phyloP scores from a whole-genome alignment of 2,329 filamentous ascomycete species.

The Moelleriella libera region DNA sequence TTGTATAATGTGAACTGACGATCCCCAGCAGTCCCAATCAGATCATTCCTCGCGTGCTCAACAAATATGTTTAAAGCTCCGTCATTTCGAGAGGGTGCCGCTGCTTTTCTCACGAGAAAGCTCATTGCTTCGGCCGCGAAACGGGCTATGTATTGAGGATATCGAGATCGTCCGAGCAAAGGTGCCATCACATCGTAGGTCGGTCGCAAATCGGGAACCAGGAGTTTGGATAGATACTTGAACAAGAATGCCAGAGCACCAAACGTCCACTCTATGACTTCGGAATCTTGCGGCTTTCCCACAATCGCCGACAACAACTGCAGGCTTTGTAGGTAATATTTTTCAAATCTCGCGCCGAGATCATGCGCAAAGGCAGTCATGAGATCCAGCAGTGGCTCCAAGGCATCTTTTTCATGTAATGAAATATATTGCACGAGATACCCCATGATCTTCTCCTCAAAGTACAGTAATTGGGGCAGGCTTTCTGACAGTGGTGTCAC shows the following conservation, averaged over 20 bases:
- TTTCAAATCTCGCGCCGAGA: conserved; percentile 74
- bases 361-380: conserved; percentile 92
- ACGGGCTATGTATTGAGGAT: conserved; percentile 75
- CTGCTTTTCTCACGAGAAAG: conserved; percentile 83
- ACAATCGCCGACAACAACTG: conserved; percentile 65
- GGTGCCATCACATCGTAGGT: conserved; percentile 74
- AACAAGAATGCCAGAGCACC: conserved; percentile 88
- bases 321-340: conserved; percentile 67
- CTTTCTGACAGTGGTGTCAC: conserved; percentile 72
- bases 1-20: conserved; percentile 57
- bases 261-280: conserved; percentile 97
- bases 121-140: conserved; percentile 94
- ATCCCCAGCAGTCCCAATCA: conserved; percentile 37
- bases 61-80: conserved; percentile 58
- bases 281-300: conserved; percentile 60
- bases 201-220: conserved; percentile 74
- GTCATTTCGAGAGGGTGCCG: conserved; percentile 61
- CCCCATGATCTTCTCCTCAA: conserved; percentile 74
- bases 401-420: conserved; percentile 59
- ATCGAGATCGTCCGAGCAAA: conserved; percentile 67
- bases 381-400: conserved; percentile 81
- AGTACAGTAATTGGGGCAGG: conserved; percentile 81
- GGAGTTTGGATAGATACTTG: conserved; percentile 83
- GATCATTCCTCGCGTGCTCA: conserved; percentile 55
- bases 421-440: conserved; percentile 63